Conservation (phyloP, 371 early-diverging fungal species). For the Lichtheimia hyalospora region DNA sequence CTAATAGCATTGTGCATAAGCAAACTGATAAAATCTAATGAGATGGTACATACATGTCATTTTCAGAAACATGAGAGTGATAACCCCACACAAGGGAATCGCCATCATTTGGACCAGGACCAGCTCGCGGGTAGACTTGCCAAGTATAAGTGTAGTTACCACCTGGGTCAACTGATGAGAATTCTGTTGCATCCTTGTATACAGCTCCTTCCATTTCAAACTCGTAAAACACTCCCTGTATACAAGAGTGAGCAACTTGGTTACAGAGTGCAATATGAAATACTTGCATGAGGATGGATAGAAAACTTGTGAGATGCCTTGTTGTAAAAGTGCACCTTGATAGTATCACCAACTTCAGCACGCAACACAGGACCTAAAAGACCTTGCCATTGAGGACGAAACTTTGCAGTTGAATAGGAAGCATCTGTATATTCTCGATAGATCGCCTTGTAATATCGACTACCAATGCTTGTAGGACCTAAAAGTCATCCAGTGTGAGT, state of each 20-base stretch:
- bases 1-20: slow-evolving; percentile 9
- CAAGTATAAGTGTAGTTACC: slow-evolving; percentile 43
- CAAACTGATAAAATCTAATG: too few relatives aligned
- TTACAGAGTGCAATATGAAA: background rate
- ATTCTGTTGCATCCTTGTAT: slow-evolving; percentile 34
- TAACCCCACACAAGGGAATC: slow-evolving; percentile 50
- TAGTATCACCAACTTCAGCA: slow-evolving; percentile 51
- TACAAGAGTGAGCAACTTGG: background rate
- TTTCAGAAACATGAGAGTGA: slow-evolving; percentile 50
- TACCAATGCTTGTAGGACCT: slow-evolving; percentile 33
- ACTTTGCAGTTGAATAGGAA: slow-evolving; percentile 22
- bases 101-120: slow-evolving; percentile 48
- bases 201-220: slow-evolving; percentile 55
- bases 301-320: slow-evolving; percentile 34
- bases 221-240: slow-evolving; percentile 45
- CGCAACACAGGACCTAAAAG: slow-evolving; percentile 51
- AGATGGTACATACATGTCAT: slow-evolving; percentile 32
- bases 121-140: slow-evolving; percentile 43
- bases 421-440: slow-evolving; percentile 51
- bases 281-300: slow-evolving; percentile 53
- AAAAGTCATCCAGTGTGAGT: background rate
- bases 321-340: slow-evolving; percentile 47
- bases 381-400: slow-evolving; percentile 40
- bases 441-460: slow-evolving; percentile 45
- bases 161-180: slow-evolving; percentile 32